Percentiles rank a stretch among this genome's conserved stretches.
Evolutionary conservation across 2,329 filamentous ascomycete species (phyloP).

Genomic region (Pestalotiopsis sp.): DNA sequence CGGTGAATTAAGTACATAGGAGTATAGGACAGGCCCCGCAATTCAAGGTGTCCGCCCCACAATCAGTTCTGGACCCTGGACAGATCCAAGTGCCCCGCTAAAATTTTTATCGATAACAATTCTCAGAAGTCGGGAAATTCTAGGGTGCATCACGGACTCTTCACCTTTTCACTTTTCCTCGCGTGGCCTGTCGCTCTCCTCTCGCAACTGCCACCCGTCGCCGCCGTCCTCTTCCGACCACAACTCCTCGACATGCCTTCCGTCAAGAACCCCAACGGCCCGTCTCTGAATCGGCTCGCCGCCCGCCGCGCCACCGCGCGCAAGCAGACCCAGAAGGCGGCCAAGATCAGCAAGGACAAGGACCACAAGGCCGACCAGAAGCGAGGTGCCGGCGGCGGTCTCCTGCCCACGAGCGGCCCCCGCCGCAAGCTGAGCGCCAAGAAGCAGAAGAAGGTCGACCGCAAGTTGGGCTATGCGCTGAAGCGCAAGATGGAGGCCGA

Average conservation of each 20-base stretch:
- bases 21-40: not conserved
- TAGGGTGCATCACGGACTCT: not conserved
- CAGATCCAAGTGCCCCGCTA: conserved; percentile 4
- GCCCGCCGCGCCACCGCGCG: conserved; percentile 47
- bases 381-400: conserved; percentile 54
- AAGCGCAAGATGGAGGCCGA: conserved; percentile 36
- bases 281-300: conserved; percentile 54
- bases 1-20: no score
- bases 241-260: conserved; percentile 48
- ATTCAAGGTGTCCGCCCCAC: not conserved
- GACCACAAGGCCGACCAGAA: conserved; percentile 32
- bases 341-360: conserved; percentile 27
- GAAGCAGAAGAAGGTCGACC: conserved; percentile 58
- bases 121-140: conserved; percentile 15
- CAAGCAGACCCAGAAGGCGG: conserved; percentile 46
- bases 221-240: not conserved
- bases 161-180: not conserved
- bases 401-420: conserved; percentile 59
- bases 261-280: conserved; percentile 60
- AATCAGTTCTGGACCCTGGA: not conserved
- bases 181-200: not conserved
- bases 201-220: not conserved
- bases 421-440: conserved; percentile 54
- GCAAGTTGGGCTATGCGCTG: conserved; percentile 53
- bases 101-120: conserved; percentile 11